Conservation (phyloP, 441 rosid species). For the Gossypium gossypioides region DNA sequence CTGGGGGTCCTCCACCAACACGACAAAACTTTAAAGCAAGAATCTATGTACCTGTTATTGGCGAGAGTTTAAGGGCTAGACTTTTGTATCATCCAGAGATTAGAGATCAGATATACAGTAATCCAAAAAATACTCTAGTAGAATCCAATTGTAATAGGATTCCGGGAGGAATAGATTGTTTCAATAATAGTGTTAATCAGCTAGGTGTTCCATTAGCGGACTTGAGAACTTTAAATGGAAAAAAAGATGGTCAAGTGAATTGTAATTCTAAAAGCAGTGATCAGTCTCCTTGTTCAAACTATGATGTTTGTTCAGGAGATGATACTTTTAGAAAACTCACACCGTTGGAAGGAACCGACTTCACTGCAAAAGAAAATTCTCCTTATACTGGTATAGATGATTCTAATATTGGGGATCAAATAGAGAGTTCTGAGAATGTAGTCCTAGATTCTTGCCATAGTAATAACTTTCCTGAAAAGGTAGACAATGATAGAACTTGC, state of each 20-base stretch:
- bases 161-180: constrained; percentile 10
- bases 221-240: constrained; percentile 13
- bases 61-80: constrained; percentile 65
- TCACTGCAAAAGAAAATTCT: constrained; percentile 16
- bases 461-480: constrained; percentile 19
- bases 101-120: constrained; percentile 31
- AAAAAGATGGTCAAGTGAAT: constrained; percentile 18
- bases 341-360: constrained; percentile 17
- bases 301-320: constrained; percentile 18
- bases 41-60: constrained; percentile 69
- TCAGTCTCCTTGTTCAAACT: constrained; percentile 17
- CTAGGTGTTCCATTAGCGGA: constrained; percentile 25
- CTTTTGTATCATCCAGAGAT: constrained; percentile 48
- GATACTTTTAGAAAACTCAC: constrained; percentile 13
- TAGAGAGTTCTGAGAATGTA: constrained; percentile 2
- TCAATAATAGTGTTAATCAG: constrained; percentile 12
- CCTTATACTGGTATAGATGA: constrained; percentile 14
- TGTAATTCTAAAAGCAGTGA: constrained; percentile 17
- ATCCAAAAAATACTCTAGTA: constrained; percentile 29
- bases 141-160: constrained; percentile 19
- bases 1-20: constrained; percentile 93
- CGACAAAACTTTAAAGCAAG: constrained; percentile 79
- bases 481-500: constrained; percentile 13
- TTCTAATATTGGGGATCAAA: constrained; percentile 10
- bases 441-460: constrained; percentile 17